phyloP scores from a whole-genome alignment of 495 filamentous ascomycete genomes.

The Thozetella sp. region DNA sequence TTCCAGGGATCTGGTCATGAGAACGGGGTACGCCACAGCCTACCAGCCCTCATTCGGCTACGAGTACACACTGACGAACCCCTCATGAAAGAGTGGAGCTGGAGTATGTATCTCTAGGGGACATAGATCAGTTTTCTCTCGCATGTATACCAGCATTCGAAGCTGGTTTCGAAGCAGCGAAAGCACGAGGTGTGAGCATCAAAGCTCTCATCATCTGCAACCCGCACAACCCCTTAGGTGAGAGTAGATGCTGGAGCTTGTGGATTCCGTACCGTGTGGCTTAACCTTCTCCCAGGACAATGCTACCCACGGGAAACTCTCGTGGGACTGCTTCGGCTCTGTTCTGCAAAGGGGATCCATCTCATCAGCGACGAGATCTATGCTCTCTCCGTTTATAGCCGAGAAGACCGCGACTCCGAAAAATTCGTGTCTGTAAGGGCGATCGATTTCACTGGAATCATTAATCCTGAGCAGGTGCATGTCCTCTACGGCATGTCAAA shows the following conservation, averaged over 20 bases:
- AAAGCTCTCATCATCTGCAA: constrained; percentile 57
- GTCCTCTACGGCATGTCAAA: constrained; percentile 64
- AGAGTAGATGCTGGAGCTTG: constrained; percentile 5
- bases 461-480: constrained; percentile 55
- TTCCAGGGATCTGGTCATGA: constrained; percentile 18
- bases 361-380: constrained; percentile 68
- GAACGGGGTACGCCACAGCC: constrained; percentile 20
- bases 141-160: constrained; percentile 23
- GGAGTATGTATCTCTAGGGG: constrained; percentile 44
- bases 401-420: constrained; percentile 24
- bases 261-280: not conserved
- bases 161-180: constrained; percentile 17
- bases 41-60: not conserved
- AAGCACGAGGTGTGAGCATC: constrained; percentile 29
- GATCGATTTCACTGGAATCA: constrained; percentile 45
- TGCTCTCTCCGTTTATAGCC: constrained; percentile 54
- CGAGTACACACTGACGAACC: constrained; percentile 5
- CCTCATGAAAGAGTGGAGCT: constrained; percentile 27
- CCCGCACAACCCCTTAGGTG: constrained; percentile 63
- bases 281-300: constrained; percentile 17
- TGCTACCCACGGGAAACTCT: constrained; percentile 56
- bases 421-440: constrained; percentile 57
- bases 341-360: constrained; percentile 56
- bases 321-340: constrained; percentile 49
- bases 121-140: constrained; percentile 42